A percentile compares a stretch with the other conserved stretches of the same genome.
Evolutionary conservation across 441 rosid species (phyloP).

Genomic region (Capsella rubella): DNA sequence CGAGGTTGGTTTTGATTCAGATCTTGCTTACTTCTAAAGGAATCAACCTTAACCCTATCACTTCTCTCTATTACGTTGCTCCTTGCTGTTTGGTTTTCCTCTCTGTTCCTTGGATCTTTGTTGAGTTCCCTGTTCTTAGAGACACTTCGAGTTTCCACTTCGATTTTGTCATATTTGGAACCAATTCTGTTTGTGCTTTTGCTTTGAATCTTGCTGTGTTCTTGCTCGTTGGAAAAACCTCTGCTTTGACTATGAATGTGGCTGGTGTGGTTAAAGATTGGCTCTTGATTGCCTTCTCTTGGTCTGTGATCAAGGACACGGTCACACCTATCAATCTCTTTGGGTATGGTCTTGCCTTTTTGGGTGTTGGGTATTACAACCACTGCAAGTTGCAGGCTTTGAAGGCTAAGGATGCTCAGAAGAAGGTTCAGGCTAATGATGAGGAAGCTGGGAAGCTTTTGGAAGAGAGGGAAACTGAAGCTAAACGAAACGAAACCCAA

Average conservation of each 20-base stretch:
- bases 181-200: slow-evolving; percentile 89
- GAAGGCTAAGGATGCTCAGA: slow-evolving; percentile 89
- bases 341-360: slow-evolving; percentile 85
- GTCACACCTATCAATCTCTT: slow-evolving; percentile 85
- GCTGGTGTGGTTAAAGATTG: slow-evolving; percentile 99
- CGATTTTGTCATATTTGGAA: slow-evolving; percentile 82
- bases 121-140: slow-evolving; percentile 70
- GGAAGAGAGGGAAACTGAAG: slow-evolving; percentile 76
- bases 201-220: slow-evolving; percentile 95
- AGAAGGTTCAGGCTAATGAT: slow-evolving; percentile 70
- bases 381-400: slow-evolving; percentile 87
- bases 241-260: slow-evolving; percentile 98
- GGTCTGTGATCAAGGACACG: slow-evolving; percentile 96
- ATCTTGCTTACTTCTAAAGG: slow-evolving; percentile 94
- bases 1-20: slow-evolving; percentile 91
- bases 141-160: slow-evolving; percentile 86
- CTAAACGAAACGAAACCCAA: slow-evolving; percentile 64
- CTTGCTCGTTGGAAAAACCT: slow-evolving; percentile 93
- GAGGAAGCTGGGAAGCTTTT: slow-evolving; percentile 83
- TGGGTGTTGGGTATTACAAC: slow-evolving; percentile 92
- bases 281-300: slow-evolving; percentile 92
- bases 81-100: slow-evolving; percentile 91
- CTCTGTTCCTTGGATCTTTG: slow-evolving; percentile 88
- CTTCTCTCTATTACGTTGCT: slow-evolving; percentile 86
- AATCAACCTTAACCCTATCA: slow-evolving; percentile 82